These are phyloP conservation scores for Filobasidium floriforme DNA, from an alignment of 768 basidiomycete genomes.

Conservation along the genomic window DNA sequence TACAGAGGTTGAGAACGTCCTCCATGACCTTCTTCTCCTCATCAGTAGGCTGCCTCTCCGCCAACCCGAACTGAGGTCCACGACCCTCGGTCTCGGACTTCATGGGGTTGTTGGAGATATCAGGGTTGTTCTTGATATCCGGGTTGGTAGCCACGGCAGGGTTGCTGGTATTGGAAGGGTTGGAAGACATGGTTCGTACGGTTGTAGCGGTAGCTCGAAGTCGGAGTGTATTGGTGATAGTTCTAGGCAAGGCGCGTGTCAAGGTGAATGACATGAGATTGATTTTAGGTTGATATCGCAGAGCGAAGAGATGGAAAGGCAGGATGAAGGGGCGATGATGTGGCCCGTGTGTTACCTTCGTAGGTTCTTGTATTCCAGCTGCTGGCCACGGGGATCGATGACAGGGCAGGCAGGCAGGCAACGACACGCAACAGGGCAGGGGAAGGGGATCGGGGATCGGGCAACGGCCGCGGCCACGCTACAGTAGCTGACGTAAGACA, in stretches of 20 bases:
- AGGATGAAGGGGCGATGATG: no score
- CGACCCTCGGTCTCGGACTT: slow-evolving; percentile 10
- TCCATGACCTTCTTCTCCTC: slow-evolving; percentile 34
- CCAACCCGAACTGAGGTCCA: slow-evolving; percentile 31
- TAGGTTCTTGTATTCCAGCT: no score
- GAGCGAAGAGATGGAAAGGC: not conserved
- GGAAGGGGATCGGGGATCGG: no score
- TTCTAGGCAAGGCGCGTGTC: not conserved
- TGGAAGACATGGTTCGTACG: slow-evolving; percentile 10
- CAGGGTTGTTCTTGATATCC: no score
- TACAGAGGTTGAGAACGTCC: slow-evolving; percentile 39
- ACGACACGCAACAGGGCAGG: no score
- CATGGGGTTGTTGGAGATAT: slow-evolving; percentile 8
- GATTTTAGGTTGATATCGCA: not conserved
- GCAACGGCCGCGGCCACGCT: no score
- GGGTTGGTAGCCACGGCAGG: no score
- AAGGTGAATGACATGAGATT: not conserved
- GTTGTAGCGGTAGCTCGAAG: not conserved
- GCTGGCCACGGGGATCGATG: no score
- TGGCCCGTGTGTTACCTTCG: no score
- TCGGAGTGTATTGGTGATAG: not conserved
- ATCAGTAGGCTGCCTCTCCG: slow-evolving; percentile 28
- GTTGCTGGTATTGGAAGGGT: no score
- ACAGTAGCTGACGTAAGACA: no score
- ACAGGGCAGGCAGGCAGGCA: no score